Percentiles rank a stretch among this genome's conserved stretches.
These are phyloP conservation scores for Crotalaria pallida DNA, from an alignment of 306 rosid species.

Conservation along the genomic window DNA sequence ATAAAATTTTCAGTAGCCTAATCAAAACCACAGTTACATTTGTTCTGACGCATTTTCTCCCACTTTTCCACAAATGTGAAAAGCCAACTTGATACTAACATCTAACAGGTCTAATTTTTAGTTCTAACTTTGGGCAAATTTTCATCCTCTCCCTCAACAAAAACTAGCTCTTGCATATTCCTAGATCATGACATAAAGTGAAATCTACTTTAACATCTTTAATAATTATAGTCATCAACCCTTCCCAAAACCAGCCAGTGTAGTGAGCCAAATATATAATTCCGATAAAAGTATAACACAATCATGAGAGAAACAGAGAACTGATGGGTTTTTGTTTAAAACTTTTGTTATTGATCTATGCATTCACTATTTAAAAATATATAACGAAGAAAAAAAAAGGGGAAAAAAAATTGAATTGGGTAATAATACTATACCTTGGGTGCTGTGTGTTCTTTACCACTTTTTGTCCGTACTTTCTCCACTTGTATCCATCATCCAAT, in stretches of 20 bases:
- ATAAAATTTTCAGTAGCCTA: too few relatives aligned
- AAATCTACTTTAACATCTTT: neutral
- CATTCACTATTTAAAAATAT: neutral
- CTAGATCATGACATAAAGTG: neutral
- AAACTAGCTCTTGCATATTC: neutral
- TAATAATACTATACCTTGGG: conserved; percentile 49
- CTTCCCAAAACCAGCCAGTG: neutral
- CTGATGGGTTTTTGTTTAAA: conserved; percentile 2
- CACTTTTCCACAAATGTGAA: too few relatives aligned
- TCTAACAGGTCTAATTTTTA: neutral
- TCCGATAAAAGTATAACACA: conserved; percentile 24
- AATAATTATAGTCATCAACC: neutral
- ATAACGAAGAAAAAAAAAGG: too few relatives aligned
- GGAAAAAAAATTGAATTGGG: neutral
- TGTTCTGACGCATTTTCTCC: too few relatives aligned
- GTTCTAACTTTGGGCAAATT: neutral
- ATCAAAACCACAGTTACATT: too few relatives aligned
- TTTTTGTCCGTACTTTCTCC: conserved; percentile 89
- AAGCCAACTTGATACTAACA: too few relatives aligned
- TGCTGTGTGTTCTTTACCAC: conserved; percentile 86
- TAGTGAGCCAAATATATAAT: conserved; percentile 22
- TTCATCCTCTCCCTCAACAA: neutral
- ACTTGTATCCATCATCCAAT: conserved; percentile 79
- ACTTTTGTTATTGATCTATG: conserved; percentile 21
- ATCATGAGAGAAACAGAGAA: conserved; percentile 22